Base-by-base conservation (phyloP, 2,329 filamentous ascomycete species). In the Trichoderma simmonsii region DNA sequence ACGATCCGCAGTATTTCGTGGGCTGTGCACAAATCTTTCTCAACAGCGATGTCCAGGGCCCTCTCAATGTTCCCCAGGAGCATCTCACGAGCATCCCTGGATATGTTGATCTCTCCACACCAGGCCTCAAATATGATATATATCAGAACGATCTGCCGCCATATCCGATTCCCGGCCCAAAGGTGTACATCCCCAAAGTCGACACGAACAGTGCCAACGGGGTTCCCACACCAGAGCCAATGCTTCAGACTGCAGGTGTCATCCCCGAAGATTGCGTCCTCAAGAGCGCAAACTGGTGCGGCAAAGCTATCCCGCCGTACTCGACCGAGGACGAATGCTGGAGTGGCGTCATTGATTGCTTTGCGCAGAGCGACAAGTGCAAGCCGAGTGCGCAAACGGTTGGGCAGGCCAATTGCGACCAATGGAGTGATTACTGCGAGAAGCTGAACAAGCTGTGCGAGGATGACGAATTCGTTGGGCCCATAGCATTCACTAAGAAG, bases 231-330 rank as follows among this genome's bases (percentile, higher is more conserved):
- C 15, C 18, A 3, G 12, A 12, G 8, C 51, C 51, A 28, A 60
- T 56, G 68, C 74, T 75, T 65, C 71, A 78, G 60, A 71, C 77
- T 57, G 82, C 85, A 54, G 90, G 89, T 14, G 79, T 85, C 14
- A 82, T 89, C 67, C 90, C 90, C 0, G 70, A 77, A 1, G 81
- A 84, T 75, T 92, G 89, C 77, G 82, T 92, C 48, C 77, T 90
- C 73, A 88, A 89, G 77, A 93, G 92, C 78, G 91, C 83, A 72
- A 93, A 94, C 82, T 94, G 91, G 91, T 92, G 90, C 80, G 91
- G 86, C 66, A 83, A 85, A 72, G 86, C 92, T 77, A 84, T 93
- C 1, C 79, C 86, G 0, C 76, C 80, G 9, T 93, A 91, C 81
- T 82, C 81, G 5, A 82, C 83, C 59, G 84, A 89, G 77, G 77